Conservation (phyloP, 352 stramenopile genomes). For the Hyaloperonospora brassicae region DNA sequence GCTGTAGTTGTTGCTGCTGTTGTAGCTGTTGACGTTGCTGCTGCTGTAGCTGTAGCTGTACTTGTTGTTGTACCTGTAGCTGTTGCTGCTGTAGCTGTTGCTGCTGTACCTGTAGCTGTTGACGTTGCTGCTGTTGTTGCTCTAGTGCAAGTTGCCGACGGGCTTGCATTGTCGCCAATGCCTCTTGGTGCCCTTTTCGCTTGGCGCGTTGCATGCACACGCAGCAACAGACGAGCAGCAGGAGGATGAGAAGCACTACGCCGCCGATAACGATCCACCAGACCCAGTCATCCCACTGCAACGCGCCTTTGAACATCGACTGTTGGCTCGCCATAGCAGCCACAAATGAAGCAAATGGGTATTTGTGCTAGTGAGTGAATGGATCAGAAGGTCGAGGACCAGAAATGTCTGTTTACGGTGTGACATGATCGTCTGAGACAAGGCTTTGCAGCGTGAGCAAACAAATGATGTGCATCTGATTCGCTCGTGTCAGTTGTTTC, state of each 20-base stretch:
- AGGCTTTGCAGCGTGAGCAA: too few species aligned
- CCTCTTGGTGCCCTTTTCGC: conserved; percentile 67
- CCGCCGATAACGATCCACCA: conserved; percentile 64
- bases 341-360: not conserved
- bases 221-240: conserved; percentile 66
- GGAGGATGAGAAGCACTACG: conserved; percentile 53
- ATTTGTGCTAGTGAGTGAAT: not conserved
- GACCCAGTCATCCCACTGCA: conserved; percentile 73
- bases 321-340: conserved; percentile 30
- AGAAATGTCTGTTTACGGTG: too few species aligned
- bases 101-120: conserved; percentile 35
- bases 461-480: too few species aligned
- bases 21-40: too few species aligned
- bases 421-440: too few species aligned
- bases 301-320: conserved; percentile 62
- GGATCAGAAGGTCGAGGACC: too few species aligned
- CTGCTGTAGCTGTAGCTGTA: too few species aligned
- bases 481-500: too few species aligned
- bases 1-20: too few species aligned
- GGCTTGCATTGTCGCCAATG: conserved; percentile 46
- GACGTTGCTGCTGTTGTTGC: conserved; percentile 24
- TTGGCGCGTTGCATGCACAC: conserved; percentile 71
- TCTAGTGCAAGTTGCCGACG: conserved; percentile 44
- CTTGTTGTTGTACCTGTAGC: conserved; percentile 15
- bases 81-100: conserved; percentile 43